Base-by-base conservation (phyloP, 2,329 filamentous ascomycete species). In the Ceratocystis destructans region DNA sequence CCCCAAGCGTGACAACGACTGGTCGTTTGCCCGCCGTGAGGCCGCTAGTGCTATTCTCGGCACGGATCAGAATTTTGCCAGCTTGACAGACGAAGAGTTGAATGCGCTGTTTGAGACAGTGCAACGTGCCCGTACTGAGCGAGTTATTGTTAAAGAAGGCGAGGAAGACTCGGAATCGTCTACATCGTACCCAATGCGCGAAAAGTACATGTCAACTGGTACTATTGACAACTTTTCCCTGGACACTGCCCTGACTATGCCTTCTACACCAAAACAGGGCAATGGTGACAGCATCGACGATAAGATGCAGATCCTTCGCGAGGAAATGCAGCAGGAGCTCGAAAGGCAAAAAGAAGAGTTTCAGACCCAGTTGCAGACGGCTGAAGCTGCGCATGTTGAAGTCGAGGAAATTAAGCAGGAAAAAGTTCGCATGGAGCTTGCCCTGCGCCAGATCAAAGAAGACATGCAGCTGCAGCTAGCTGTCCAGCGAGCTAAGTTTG, bases 191-290 rank as follows among this genome's bases (percentile, higher is more conserved):
- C 87, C 90, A 1, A 80, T 92, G 37, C 83, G 94, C 64, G 94
- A 99, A 71, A 97, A 97, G 73, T 97, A 97, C 75, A 84, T 96
- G 78, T 96, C 92, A 2, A 94, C 88, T 66, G 93, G 93, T 1
- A 96, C 93, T 0, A 82, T 97, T 64, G 94, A 99, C 76, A 96
- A 96, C 73, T 94, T 96, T 72, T 97, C 93, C 1, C 80, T 99
- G 17, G 94, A 99, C 73, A 99, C 94, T 1, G 88, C 87, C 12
- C 80, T 99, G 63, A 99, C 94, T 0, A 91, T 96, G 81, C 94
- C 94, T 1, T 95, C 91, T 0, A 97, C 93, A 0, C 94, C 94
- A 1, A 89, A 85, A 68, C 86, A 88, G 68, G 83, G 82, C 28
- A 33, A 57, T 57, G 53, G 53, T 25, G 53, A 57, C 17, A 90